Base-by-base conservation (phyloP, 768 basidiomycete genomes). In the Collybia sordida region DNA sequence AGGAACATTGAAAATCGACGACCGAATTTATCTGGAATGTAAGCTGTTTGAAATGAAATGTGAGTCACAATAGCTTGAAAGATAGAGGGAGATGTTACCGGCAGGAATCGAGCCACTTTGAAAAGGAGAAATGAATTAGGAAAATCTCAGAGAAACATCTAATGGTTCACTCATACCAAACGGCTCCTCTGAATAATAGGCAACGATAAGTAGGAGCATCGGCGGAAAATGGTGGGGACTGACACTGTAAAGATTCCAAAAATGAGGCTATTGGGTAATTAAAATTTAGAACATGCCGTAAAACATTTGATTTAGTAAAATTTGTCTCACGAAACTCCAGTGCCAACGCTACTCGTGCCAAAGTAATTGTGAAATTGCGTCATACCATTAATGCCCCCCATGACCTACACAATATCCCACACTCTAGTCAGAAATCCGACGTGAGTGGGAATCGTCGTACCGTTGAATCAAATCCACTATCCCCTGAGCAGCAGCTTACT, bases 371-470 rank as follows among this genome's bases (percentile, higher is more conserved):
- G 78, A 51, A 73, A 75, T 47, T 75, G 72, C 18, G 56, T 49
- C 78, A 80, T 80, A 45, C 71, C 70, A 55, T 81, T 80, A 59
- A 80, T 74, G 41, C 76, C 74, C 21, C 74, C 70, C 79, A 80
- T 80, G 49, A 79, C 76, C 74, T 75, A 53, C 9, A 34, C 23
- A 43, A 41, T 24, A 15, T 50, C 68, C 31, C 52, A 73, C 72
- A 79, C 31, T 31, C 9, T 31, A 31, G 31, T 12, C 14, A 12
- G 31, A 12, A 3, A 31, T 14, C 14, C 9, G 31, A 31, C 31
- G 14, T 4, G 11, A 14, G 31, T 12, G 31, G 31, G 11, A n/a
- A 11, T 6, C 11, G 11, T 12, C 74, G 22, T 47, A 77, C 77
- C 35, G 80, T 80, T 7, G 74, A 73, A 59, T 81, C 80, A 51